These are phyloP conservation scores for Geotrichum phurueaensis DNA, from an alignment of 1,139 yeast species.

Conservation along the genomic window DNA sequence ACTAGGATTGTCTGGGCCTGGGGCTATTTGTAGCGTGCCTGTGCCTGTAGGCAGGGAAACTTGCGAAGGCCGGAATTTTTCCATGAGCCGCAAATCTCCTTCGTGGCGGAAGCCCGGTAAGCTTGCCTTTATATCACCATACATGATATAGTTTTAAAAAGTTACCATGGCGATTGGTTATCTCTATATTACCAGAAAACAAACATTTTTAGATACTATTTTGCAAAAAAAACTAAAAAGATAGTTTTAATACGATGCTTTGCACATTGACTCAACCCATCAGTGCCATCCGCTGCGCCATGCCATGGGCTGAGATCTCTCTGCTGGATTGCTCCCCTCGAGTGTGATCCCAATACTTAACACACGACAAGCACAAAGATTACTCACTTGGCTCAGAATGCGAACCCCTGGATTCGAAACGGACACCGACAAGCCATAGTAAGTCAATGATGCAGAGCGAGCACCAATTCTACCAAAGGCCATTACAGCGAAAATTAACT, in stretches of 20 bases:
- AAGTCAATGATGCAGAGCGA: constrained; percentile 17
- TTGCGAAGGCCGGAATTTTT: too few relatives aligned
- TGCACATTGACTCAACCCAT: constrained; percentile 19
- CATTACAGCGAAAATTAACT: constrained; percentile 27
- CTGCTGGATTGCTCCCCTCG: constrained; percentile 38
- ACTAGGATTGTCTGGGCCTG: too few relatives aligned
- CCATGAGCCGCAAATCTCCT: too few relatives aligned
- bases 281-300: constrained; percentile 35
- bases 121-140: too few relatives aligned
- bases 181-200: too few relatives aligned
- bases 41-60: too few relatives aligned
- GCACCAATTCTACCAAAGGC: constrained; percentile 30
- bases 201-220: too few relatives aligned
- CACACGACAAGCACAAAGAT: constrained; percentile 28
- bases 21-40: too few relatives aligned
- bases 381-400: constrained; percentile 30
- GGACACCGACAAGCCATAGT: constrained; percentile 30
- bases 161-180: too few relatives aligned
- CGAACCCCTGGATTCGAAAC: constrained; percentile 35
- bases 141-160: too few relatives aligned
- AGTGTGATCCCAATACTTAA: constrained; percentile 29
- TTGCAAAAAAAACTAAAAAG: constrained; percentile 19
- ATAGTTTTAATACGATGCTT: constrained; percentile 22
- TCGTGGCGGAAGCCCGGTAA: too few relatives aligned
- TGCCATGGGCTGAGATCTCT: constrained; percentile 32